Percentiles rank a stretch among this genome's conserved stretches.
Conservation (phyloP, 225 moss, liverwort and hornwort species). For the Climacium dendroides region DNA sequence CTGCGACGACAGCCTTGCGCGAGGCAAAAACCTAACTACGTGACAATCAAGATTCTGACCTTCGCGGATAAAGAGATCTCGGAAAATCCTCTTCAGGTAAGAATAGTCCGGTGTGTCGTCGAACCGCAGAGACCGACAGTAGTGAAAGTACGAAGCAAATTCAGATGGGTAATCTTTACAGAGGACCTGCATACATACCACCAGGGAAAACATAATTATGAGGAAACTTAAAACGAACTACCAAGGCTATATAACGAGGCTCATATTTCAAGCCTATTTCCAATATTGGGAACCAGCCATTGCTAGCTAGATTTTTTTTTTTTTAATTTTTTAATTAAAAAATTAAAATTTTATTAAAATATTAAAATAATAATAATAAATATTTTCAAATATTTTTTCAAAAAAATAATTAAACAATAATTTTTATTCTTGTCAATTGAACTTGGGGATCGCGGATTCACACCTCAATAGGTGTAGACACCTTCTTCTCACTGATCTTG, state of each 20-base stretch:
- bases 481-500: slow-evolving; percentile 90
- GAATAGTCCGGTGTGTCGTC: not conserved
- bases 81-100: not conserved
- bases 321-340: too few relatives aligned
- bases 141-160: not conserved
- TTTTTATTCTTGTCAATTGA: not conserved
- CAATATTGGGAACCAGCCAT: too few relatives aligned
- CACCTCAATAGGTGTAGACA: slow-evolving; percentile 89
- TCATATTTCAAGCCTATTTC: too few relatives aligned
- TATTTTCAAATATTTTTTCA: too few relatives aligned
- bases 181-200: not conserved
- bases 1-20: not conserved
- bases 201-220: not conserved
- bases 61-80: not conserved
- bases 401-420: too few relatives aligned
- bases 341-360: too few relatives aligned
- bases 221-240: not conserved
- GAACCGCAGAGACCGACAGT: not conserved
- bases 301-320: too few relatives aligned
- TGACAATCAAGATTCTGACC: not conserved
- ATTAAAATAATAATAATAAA: too few relatives aligned
- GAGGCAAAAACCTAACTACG: not conserved
- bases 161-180: not conserved
- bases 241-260: not conserved
- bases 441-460: not conserved